These are phyloP conservation scores for Flammula alnicola DNA, from an alignment of 1,284 basidiomycete genomes.

Conservation along the genomic window DNA sequence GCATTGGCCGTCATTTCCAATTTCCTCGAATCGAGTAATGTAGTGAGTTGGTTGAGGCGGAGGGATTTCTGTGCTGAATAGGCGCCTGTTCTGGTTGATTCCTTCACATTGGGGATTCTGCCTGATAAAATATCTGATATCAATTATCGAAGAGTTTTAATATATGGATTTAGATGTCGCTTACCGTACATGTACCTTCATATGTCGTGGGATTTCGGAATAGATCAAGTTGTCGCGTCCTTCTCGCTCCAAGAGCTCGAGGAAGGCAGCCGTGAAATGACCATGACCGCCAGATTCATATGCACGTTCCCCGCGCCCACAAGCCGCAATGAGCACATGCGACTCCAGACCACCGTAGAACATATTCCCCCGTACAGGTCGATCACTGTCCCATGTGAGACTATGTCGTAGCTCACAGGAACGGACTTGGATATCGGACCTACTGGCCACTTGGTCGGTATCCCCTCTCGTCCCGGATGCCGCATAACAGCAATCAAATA, in stretches of 20 bases:
- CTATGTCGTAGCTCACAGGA: too few relatives aligned
- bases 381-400: too few relatives aligned
- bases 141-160: too few relatives aligned
- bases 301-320: background rate
- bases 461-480: background rate
- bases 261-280: background rate
- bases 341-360: background rate
- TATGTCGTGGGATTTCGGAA: background rate
- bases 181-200: background rate
- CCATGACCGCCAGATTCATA: background rate
- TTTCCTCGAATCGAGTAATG: too few relatives aligned
- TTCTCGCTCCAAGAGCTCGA: background rate
- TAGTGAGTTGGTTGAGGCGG: too few relatives aligned
- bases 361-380: too few relatives aligned
- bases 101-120: constrained; percentile 3
- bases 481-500: constrained; percentile 2
- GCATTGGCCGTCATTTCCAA: too few relatives aligned
- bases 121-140: too few relatives aligned
- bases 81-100: background rate
- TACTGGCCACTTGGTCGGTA: too few relatives aligned
- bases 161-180: too few relatives aligned
- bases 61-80: background rate
- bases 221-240: background rate
- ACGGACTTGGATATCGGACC: too few relatives aligned
- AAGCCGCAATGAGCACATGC: constrained; percentile 1